Evolutionary conservation across 768 basidiomycete species (phyloP).

Genomic region (Lactarius trivialis): DNA sequence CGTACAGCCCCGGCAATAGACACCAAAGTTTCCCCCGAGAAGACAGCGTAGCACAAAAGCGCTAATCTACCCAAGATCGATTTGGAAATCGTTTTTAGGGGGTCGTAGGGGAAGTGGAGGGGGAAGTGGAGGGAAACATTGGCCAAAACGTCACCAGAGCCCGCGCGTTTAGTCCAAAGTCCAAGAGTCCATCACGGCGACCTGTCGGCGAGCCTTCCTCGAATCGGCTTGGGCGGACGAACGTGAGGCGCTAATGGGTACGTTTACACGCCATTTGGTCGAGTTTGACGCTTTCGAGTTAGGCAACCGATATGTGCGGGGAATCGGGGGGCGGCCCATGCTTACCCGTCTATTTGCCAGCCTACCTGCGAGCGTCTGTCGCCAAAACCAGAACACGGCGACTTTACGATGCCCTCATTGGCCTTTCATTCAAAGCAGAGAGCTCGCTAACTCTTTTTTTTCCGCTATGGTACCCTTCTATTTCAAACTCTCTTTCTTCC

Average conservation of each 20-base stretch:
- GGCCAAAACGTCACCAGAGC: background rate
- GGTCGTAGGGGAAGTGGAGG: background rate
- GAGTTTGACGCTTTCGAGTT: background rate
- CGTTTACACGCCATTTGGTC: background rate
- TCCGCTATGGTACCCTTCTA: background rate
- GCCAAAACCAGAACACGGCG: background rate
- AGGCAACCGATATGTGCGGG: too few relatives aligned
- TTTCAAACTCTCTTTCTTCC: constrained; percentile 1
- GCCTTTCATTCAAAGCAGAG: background rate
- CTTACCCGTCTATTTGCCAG: too few relatives aligned
- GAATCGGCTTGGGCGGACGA: background rate
- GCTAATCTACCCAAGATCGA: background rate
- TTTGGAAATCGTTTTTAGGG: background rate
- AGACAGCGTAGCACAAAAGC: background rate
- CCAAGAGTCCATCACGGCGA: background rate
- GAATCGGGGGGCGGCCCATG: too few relatives aligned
- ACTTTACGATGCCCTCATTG: constrained; percentile 4
- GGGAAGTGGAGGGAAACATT: background rate
- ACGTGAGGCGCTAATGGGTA: background rate
- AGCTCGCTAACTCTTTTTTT: background rate
- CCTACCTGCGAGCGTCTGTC: too few relatives aligned
- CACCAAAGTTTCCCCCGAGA: background rate
- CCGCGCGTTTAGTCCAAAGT: background rate
- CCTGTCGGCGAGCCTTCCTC: background rate
- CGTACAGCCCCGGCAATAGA: background rate